A percentile compares a stretch with the other conserved stretches of the same genome.
phyloP scores from a whole-genome alignment of 306 rosid genomes.

The Lithocarpus polystachyus region DNA sequence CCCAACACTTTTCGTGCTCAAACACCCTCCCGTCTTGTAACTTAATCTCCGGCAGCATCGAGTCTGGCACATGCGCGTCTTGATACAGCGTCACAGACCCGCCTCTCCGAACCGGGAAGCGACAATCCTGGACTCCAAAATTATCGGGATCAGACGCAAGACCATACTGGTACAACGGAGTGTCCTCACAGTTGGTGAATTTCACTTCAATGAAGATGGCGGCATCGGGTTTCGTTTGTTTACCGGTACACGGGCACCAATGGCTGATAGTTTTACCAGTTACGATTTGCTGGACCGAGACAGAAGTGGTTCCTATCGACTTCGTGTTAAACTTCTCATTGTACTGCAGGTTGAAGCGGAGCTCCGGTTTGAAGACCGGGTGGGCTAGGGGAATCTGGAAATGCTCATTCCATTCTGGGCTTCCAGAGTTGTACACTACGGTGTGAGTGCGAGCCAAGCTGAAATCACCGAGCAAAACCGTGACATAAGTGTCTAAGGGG shows the following conservation, averaged over 20 bases:
- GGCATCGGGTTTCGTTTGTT: constrained; percentile 81
- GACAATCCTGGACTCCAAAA: constrained; percentile 48
- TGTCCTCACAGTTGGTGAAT: constrained; percentile 74
- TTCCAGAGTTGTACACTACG: constrained; percentile 54
- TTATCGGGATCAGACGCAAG: constrained; percentile 38
- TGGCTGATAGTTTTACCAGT: constrained; percentile 53
- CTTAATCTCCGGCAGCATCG: constrained; percentile 51
- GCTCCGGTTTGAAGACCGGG: constrained; percentile 61
- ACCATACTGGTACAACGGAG: constrained; percentile 39
- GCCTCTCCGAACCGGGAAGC: constrained; percentile 71
- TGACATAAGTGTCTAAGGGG: constrained; percentile 85
- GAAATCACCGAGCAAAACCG: constrained; percentile 75
- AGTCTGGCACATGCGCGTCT: constrained; percentile 79
- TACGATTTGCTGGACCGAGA: constrained; percentile 49
- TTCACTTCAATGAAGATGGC: constrained; percentile 65
- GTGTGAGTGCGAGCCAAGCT: constrained; percentile 87
- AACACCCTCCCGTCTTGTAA: constrained; percentile 50
- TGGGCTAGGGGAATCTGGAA: constrained; percentile 85
- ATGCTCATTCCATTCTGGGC: constrained; percentile 70
- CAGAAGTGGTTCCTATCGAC: constrained; percentile 63
- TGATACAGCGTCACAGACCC: constrained; percentile 85
- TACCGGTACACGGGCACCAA: constrained; percentile 75
- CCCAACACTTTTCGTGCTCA: constrained; percentile 83
- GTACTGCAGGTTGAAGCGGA: constrained; percentile 63
- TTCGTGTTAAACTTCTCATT: constrained; percentile 68